Evolutionary conservation across 306 rosid species (phyloP), one percentile per base, ranked within the genome.

Genomic region (Argentina anserina): DNA sequence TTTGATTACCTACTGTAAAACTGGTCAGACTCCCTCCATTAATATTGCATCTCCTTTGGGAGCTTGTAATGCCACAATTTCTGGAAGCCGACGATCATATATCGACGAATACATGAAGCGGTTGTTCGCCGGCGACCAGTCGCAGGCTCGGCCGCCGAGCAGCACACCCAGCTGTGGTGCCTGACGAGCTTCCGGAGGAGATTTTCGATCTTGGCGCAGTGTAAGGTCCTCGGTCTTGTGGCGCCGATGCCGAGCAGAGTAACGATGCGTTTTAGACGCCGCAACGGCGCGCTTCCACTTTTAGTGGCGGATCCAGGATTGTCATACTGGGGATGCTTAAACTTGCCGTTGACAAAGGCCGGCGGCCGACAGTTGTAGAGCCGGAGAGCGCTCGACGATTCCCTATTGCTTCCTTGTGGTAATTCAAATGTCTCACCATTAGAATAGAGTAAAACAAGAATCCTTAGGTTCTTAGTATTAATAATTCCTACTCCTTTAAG

Each of bases 31-130:
- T 77, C 89, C 72, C 76, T 86, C 88, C 85, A 75, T 72, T n/a
- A n/a, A n/a, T n/a, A n/a, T n/a, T 82, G 83, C 72, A 87, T 79
- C 81, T 87, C 93, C 75, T 76, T 46, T 13, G 96, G 92, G 67
- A 89, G 74, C 52, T 81, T 79, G 53, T 92, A 83, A 78, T 83
- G 86, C 96, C 97, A 93, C 52, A 83, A 42, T 60, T 85, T 87
- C 76, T 82, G 88, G 81, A 66, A 89, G 62, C 93, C 98, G 56
- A 86, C 72, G 49, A 86, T 74, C 83, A 91, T 72, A 81, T 85
- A 83, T 50, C 86, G 80, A 78, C 84, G 81, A 74, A 79, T 77
- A 93, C 84, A 87, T 93, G 60, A 90, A 75, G 29, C 87, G 87
- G 41, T 89, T 90, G n/a, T 53, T 81, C 7, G 29, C 5, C 17